Conservation (phyloP, 176 grass and related monocot species). For the Triticum dicoccoides region DNA sequence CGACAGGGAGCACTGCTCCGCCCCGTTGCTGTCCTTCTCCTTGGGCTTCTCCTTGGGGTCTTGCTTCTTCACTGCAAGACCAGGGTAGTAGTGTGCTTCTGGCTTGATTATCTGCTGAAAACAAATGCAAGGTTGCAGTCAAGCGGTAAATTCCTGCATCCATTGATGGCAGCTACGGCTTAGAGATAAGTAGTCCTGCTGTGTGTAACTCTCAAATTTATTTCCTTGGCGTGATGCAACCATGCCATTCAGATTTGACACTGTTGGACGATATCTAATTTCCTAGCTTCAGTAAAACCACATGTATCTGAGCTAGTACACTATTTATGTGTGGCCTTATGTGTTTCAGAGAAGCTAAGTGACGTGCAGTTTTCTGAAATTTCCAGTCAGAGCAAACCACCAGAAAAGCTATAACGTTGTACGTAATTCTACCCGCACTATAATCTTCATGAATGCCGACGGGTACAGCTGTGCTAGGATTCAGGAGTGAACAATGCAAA, state of each 20-base stretch:
- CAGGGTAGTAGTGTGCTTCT: slow-evolving; percentile 15
- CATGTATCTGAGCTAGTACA: slow-evolving; percentile 9
- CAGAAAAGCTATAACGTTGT: slow-evolving; percentile 2
- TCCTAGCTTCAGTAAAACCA: not conserved
- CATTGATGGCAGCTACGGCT: not conserved
- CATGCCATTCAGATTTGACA: not conserved
- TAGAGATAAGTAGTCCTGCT: not conserved
- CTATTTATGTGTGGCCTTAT: not conserved
- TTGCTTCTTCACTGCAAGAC: slow-evolving; percentile 6
- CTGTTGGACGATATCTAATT: not conserved
- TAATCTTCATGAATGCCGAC: not conserved
- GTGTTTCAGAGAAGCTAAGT: slow-evolving; percentile 21
- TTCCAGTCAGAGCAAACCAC: slow-evolving; percentile 4
- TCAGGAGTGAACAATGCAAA: not conserved
- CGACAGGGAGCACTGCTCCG: slow-evolving; percentile 33
- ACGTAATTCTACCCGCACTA: slow-evolving; percentile 1
- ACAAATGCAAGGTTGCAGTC: not conserved
- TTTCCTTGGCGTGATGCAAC: slow-evolving; percentile 6
- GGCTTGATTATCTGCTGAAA: slow-evolving; percentile 35
- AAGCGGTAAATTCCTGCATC: not conserved
- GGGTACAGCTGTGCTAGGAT: not conserved
- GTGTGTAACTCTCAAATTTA: not conserved
- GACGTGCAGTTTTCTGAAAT: slow-evolving; percentile 27
- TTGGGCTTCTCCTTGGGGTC: not conserved
- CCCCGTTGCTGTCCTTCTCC: not conserved